Evolutionary conservation across 306 rosid species (phyloP).

Genomic region (Sophora flavescens): DNA sequence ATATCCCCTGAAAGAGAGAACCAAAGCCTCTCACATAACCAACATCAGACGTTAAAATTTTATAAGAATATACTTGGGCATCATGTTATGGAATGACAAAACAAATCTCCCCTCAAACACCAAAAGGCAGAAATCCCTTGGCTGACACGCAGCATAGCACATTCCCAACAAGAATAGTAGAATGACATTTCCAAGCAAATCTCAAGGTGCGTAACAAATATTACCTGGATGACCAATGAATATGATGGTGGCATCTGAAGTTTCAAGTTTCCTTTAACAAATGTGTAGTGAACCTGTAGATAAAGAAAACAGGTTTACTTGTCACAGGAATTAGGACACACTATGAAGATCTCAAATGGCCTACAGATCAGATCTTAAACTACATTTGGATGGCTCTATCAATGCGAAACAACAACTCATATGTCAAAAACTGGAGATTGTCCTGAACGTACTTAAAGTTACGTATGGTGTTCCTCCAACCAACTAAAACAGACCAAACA

Average conservation of each 20-base stretch:
- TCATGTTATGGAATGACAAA: background rate
- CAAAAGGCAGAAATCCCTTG: slow-evolving; percentile 8
- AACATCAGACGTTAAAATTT: background rate
- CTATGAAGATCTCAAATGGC: slow-evolving; percentile 7
- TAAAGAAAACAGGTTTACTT: slow-evolving; percentile 9
- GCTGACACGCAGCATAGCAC: background rate
- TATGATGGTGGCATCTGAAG: slow-evolving; percentile 84
- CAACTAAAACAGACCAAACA: slow-evolving; percentile 22
- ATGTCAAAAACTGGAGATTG: slow-evolving; percentile 4
- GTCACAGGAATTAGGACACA: slow-evolving; percentile 6
- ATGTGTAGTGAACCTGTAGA: slow-evolving; percentile 81
- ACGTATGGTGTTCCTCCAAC: slow-evolving; percentile 31
- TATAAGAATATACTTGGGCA: background rate
- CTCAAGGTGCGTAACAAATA: slow-evolving; percentile 16
- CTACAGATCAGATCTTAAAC: slow-evolving; percentile 15
- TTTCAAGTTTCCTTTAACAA: slow-evolving; percentile 72
- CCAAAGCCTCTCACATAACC: background rate
- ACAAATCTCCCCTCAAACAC: slow-evolving; percentile 22
- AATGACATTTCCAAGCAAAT: slow-evolving; percentile 18
- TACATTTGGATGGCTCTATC: slow-evolving; percentile 15
- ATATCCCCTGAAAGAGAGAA: background rate
- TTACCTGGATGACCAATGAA: slow-evolving; percentile 91
- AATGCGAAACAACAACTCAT: background rate
- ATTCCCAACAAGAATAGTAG: slow-evolving; percentile 7
- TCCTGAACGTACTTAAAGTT: background rate